Percentiles rank a stretch among this genome's conserved stretches.
These are phyloP conservation scores for Psilocybe tampanensis DNA, from an alignment of 768 basidiomycete genomes.

Conservation along the genomic window DNA sequence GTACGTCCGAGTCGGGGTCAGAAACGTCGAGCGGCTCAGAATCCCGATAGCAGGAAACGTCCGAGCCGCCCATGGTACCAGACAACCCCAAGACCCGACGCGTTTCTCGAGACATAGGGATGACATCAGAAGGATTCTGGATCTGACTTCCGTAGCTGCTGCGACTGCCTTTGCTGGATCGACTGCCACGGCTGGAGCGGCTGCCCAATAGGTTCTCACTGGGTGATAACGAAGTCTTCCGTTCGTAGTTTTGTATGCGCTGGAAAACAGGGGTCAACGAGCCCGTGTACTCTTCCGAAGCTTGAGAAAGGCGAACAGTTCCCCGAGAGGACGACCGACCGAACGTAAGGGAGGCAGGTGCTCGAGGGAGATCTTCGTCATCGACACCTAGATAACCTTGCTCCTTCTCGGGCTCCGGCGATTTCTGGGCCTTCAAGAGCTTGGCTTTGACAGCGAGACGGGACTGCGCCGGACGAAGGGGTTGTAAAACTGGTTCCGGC, in stretches of 20 bases:
- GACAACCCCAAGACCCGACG: constrained; percentile 61
- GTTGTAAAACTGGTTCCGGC: constrained; percentile 58
- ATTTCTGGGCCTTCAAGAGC: constrained; percentile 21
- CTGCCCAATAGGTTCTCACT: background rate
- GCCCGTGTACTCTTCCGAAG: constrained; percentile 18
- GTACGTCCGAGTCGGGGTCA: constrained; percentile 81
- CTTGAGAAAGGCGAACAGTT: constrained; percentile 9
- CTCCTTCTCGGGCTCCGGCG: constrained; percentile 26
- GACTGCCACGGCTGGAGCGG: constrained; percentile 1
- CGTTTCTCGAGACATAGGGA: constrained; percentile 41
- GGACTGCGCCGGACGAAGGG: constrained; percentile 51
- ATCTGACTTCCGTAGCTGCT: constrained; percentile 20
- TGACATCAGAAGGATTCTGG: background rate
- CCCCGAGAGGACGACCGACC: constrained; percentile 24
- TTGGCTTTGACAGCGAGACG: constrained; percentile 19
- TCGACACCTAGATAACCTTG: background rate
- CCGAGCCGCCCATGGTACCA: constrained; percentile 69
- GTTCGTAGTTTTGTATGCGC: constrained; percentile 24
- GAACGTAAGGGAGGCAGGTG: constrained; percentile 43
- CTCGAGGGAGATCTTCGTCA: constrained; percentile 25
- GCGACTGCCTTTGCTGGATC: constrained; percentile 16
- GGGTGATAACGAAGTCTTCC: constrained; percentile 2
- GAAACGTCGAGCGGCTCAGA: constrained; percentile 45
- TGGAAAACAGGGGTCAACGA: constrained; percentile 38
- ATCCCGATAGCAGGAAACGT: constrained; percentile 45